A percentile compares a stretch with the other conserved stretches of the same genome.
Conservation (phyloP, 208 protist species). For the Crithidia acanthocephali region DNA sequence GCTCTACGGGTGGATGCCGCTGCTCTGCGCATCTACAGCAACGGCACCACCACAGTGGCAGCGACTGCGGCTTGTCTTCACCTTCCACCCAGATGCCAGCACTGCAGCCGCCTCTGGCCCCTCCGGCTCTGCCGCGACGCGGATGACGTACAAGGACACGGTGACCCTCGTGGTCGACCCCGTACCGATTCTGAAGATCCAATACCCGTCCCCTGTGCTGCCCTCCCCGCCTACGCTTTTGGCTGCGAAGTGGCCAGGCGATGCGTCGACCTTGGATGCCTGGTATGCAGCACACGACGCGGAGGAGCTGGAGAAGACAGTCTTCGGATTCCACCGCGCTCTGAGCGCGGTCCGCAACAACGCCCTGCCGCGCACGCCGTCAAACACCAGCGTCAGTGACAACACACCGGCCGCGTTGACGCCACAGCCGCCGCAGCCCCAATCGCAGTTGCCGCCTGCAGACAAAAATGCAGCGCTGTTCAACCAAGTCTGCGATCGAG, state of each 20-base stretch:
- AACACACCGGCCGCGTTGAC: neutral
- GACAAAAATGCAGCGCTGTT: neutral
- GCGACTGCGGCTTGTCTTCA: conserved; percentile 26
- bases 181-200: conserved; percentile 29
- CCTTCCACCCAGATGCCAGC: conserved; percentile 8
- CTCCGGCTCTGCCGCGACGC: neutral
- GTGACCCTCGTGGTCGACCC: conserved; percentile 39
- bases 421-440: neutral
- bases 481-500: conserved; percentile 4
- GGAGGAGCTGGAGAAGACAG: conserved; percentile 15
- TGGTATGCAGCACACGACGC: conserved; percentile 21
- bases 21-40: neutral
- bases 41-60: conserved; percentile 3
- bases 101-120: neutral
- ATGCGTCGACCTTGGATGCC: neutral
- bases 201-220: conserved; percentile 26
- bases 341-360: neutral
- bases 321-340: neutral
- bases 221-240: neutral
- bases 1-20: conserved; percentile 39
- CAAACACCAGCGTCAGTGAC: neutral
- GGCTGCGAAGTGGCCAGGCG: neutral
- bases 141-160: conserved; percentile 8
- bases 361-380: neutral
- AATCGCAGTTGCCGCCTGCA: neutral